Base-by-base conservation (phyloP, 495 filamentous ascomycete genomes). In the Penicillium canescens region DNA sequence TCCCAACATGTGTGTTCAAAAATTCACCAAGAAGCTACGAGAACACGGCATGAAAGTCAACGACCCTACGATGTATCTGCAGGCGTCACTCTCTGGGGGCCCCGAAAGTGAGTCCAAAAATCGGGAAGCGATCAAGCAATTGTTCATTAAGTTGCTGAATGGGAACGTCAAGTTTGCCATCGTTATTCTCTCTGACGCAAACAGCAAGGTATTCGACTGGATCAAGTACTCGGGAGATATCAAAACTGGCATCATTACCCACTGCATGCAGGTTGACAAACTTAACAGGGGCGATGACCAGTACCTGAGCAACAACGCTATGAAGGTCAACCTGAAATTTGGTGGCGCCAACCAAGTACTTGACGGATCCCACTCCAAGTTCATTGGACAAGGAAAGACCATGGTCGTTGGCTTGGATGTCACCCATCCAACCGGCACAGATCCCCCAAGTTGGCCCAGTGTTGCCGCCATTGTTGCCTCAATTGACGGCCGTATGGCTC, bases 341-440 rank as follows among this genome's bases (percentile, higher is more conserved):
- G 88, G 89, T 7, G 91, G 91, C 1, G 66, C 79, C 26, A 94
- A 93, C 50, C 89, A 96, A 59, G 65, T 56, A 3, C 59, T 95
- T 0, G 57, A 68, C 3, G 36, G 69, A 1, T 53, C 63, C 0
- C 70, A 74, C n/a, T 65, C 82, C 14, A 72, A 68, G 11, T 60
- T 89, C 3, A 52, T 91, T 10, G 65, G 64, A 13, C 66, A 80
- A 4, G 77, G 74, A 2, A 80, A 78, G 52, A 91, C 87, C 0
- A 96, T 96, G 86, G 69, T 95, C 18, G 76, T 92, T 24, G 91
- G 91, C 0, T 86, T 90, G 38, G 91, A 96, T 60, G 90, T 94
- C 3, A 92, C 90, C 0, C 92, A 96, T 62, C 92, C 91, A 0
- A 88, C 88, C 1, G 86, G 87, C 18, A 77, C 84, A 2, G 80